Evolutionary conservation across 2,329 filamentous ascomycete genomes (phyloP), one percentile per base, ranked within the genome.

Genomic region (Ceratocystis ficicola): DNA sequence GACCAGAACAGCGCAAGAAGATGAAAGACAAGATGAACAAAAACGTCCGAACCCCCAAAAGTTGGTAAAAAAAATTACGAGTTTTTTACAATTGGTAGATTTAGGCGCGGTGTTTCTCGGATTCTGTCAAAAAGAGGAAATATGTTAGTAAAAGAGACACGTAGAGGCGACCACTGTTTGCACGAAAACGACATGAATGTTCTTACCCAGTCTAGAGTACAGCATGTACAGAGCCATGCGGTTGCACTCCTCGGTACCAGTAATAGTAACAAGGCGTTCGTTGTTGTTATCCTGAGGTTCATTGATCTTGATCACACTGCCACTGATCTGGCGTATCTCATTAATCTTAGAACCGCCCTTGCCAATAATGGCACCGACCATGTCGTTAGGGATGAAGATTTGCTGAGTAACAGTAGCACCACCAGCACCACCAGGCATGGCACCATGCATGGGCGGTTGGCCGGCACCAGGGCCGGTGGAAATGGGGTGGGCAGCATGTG

Each of bases 151-250:
- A 32, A 57, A 10, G 32, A 59, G 25, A 28, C 48, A 52, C 17
- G 15, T 2, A 10, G 46, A 22, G n/a, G n/a, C 46, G 17, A 22
- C 7, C 46, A 48, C 7, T 8, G 1, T 22, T 22, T n/a, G 12
- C 10, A 28, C 7, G 22, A 50, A 44, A 20, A 8, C 7, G 48
- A 63, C 22, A 44, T 28, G 41, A 68, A 30, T 12, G 6, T 36
- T 62, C 81, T 79, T 75, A 96, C 94, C 94, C 75, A 99, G 88
- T 81, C 94, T 86, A 68, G 90, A 95, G 77, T 99, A 99, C 65
- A 99, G 84, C 92, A 99, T 96, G 78, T 97, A 99, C 66, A 99
- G 79, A n/a, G 94, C 94, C 92, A 99, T 97, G 73, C 96, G 90
- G 78, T 99, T 99, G 80, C 91, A 96, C 77, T 99, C 94, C 72